Conservation (phyloP, 139 green algal genomes). For the Picochlorum sp. region DNA sequence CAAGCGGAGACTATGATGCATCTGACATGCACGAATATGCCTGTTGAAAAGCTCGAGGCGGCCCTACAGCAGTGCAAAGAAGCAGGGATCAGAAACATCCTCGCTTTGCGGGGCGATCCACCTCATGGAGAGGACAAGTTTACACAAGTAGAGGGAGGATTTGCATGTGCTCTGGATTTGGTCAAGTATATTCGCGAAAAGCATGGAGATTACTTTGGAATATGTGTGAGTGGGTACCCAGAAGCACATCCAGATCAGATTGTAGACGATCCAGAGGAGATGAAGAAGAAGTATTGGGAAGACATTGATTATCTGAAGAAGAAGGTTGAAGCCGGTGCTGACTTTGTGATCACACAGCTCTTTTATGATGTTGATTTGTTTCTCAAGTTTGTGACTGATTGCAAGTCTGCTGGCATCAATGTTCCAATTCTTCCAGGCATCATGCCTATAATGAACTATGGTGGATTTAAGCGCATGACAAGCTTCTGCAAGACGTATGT, state of each 20-base stretch:
- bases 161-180: constrained; percentile 87
- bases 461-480: constrained; percentile 98
- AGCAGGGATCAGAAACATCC: constrained; percentile 85
- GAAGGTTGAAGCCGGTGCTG: constrained; percentile 90
- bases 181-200: constrained; percentile 85
- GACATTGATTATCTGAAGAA: constrained; percentile 91
- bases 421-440: constrained; percentile 91
- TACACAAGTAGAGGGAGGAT: constrained; percentile 76
- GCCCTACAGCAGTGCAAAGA: constrained; percentile 77
- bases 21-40: constrained; percentile 98
- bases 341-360: constrained; percentile 93
- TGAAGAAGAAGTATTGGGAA: constrained; percentile 75
- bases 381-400: constrained; percentile 73
- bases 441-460: constrained; percentile 96
- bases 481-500: constrained; percentile 93
- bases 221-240: constrained; percentile 88
- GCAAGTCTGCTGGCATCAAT: constrained; percentile 68
- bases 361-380: constrained; percentile 92
- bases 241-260: constrained; percentile 94
- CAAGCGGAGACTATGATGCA: constrained; percentile 98
- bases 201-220: constrained; percentile 92
- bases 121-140: constrained; percentile 90
- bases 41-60: constrained; percentile 71
- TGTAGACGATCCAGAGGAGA: constrained; percentile 60
- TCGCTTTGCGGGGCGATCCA: constrained; percentile 89